Conservation (phyloP, 1,284 basidiomycete species). For the Apiotrichum akiyoshidainum region DNA sequence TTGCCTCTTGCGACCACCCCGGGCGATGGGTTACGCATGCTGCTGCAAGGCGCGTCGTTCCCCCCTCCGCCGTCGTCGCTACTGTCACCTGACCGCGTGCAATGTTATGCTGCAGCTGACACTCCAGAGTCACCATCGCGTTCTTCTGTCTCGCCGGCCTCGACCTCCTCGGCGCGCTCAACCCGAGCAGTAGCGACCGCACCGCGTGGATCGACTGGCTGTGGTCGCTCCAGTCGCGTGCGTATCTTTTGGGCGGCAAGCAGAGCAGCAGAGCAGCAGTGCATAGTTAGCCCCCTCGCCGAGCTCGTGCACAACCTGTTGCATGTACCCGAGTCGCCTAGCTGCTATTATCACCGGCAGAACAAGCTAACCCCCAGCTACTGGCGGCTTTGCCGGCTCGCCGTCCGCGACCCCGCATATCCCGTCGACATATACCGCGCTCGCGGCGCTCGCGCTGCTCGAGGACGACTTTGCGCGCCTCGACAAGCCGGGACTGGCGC, state of each 20-base stretch:
- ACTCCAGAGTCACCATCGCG: constrained; percentile 66
- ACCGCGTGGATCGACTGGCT: constrained; percentile 74
- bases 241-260: too few species aligned
- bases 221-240: constrained; percentile 71
- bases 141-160: constrained; percentile 79
- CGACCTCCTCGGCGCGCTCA: constrained; percentile 65
- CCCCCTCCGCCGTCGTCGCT: too few species aligned
- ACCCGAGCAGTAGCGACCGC: constrained; percentile 56
- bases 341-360: not conserved
- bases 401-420: constrained; percentile 68
- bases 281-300: too few species aligned
- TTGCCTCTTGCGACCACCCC: too few species aligned
- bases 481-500: constrained; percentile 61
- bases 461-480: constrained; percentile 71
- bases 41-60: too few species aligned
- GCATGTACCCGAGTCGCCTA: too few species aligned
- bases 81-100: not conserved
- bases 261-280: too few species aligned
- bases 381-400: constrained; percentile 73
- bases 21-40: too few species aligned
- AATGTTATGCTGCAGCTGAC: not conserved
- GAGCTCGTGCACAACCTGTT: too few species aligned
- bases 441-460: constrained; percentile 74
- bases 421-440: constrained; percentile 88
- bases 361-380: constrained; percentile 44